phyloP scores from a whole-genome alignment of 257 asterid genomes.

The Mitragyna speciosa region DNA sequence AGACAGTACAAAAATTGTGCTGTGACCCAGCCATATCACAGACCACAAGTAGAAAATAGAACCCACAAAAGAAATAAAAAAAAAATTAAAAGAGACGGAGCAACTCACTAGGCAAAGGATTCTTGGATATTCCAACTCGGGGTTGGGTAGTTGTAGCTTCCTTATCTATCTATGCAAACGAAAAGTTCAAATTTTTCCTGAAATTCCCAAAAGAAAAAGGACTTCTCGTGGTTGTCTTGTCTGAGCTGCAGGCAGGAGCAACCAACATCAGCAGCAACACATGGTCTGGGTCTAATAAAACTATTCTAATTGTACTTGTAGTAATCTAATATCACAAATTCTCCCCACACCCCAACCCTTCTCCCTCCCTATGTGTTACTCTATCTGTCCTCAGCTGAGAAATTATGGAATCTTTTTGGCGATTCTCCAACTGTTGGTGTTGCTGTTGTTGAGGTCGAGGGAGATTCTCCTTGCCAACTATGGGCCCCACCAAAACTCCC shows the following conservation, averaged over 20 bases:
- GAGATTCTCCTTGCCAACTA: conserved; percentile 27
- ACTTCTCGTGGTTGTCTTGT: conserved; percentile 39
- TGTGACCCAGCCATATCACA: conserved; percentile 17
- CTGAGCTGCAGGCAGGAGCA: conserved; percentile 32
- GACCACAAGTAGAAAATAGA: conserved; percentile 15
- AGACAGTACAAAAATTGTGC: not conserved
- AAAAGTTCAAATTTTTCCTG: conserved; percentile 18
- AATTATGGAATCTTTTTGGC: conserved; percentile 7
- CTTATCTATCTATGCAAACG: too few species aligned
- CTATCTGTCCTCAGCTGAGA: conserved; percentile 24
- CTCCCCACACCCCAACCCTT: not conserved
- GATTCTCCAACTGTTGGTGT: conserved; percentile 36
- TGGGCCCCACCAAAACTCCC: conserved; percentile 28
- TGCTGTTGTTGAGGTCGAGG: conserved; percentile 10
- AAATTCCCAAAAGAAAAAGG: conserved; percentile 16
- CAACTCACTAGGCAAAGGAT: conserved; percentile 47
- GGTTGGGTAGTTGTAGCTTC: conserved; percentile 7
- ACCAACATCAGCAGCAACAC: conserved; percentile 37
- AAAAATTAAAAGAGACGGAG: conserved; percentile 25
- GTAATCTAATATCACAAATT: too few species aligned
- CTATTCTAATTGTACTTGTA: too few species aligned
- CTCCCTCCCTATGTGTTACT: conserved; percentile 22
- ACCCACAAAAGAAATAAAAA: too few species aligned
- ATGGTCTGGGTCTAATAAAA: too few species aligned
- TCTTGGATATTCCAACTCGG: conserved; percentile 80